A percentile compares a stretch with the other conserved stretches of the same genome.
These are phyloP conservation scores for Paramecium caudatum DNA, from an alignment of 73 alveolate species.

Conservation along the genomic window DNA sequence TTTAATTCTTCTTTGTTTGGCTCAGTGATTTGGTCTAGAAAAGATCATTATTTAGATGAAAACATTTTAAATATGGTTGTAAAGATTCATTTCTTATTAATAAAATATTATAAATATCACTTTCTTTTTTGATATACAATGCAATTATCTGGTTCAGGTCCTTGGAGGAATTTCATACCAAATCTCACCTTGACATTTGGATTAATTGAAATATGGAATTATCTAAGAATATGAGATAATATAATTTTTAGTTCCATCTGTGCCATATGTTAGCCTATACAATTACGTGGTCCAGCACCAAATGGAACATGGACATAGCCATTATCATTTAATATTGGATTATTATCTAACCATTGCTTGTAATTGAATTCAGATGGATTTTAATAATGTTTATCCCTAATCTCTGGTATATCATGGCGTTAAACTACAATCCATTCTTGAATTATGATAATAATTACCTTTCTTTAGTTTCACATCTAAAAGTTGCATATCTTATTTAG, in stretches of 20 bases:
- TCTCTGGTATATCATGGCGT: background rate
- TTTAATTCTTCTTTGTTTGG: no score
- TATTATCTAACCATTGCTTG: constrained; percentile 28
- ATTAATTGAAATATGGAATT: background rate
- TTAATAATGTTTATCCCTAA: background rate
- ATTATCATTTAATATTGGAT: background rate
- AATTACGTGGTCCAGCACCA: constrained; percentile 70
- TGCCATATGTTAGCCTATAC: constrained; percentile 72
- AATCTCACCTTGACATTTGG: background rate
- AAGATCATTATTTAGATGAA: background rate
- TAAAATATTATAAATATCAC: no score
- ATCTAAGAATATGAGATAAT: constrained; percentile 32
- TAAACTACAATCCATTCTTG: background rate
- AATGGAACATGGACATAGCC: constrained; percentile 60
- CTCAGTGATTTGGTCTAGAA: no score
- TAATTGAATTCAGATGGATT: constrained; percentile 13
- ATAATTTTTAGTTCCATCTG: constrained; percentile 40
- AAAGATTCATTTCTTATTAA: background rate
- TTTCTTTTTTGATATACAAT: background rate
- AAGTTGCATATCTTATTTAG: background rate
- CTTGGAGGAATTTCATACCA: background rate
- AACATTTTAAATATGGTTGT: background rate
- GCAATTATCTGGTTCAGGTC: background rate
- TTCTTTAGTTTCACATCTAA: constrained; percentile 12
- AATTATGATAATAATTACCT: no score